phyloP scores from a whole-genome alignment of 1,284 basidiomycete species.

The Moesziomyces parantarcticus region DNA sequence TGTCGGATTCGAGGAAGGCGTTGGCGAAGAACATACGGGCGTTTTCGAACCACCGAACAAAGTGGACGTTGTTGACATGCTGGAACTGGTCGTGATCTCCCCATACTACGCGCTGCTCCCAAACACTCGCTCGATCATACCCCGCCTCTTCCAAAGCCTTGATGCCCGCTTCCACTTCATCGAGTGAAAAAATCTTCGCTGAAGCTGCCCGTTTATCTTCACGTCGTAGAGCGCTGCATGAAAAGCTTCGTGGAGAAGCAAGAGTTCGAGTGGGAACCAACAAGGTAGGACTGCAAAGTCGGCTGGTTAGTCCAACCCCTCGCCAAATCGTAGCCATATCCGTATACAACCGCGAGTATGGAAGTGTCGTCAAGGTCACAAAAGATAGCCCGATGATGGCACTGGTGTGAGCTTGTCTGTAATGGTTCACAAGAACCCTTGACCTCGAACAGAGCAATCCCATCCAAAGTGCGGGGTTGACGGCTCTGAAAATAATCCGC shows the following conservation, averaged over 20 bases:
- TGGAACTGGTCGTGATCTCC: constrained; percentile 58
- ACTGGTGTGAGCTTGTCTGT: no score
- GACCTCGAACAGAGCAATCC: no score
- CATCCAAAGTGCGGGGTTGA: no score
- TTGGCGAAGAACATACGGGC: constrained; percentile 53
- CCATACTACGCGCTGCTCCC: constrained; percentile 54
- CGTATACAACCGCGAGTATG: no score
- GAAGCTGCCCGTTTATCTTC: constrained; percentile 19
- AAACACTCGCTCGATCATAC: constrained; percentile 22
- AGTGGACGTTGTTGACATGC: constrained; percentile 64
- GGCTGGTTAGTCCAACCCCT: no score
- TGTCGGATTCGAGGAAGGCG: neutral
- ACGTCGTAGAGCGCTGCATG: neutral
- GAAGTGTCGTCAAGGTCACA: no score
- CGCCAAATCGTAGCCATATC: no score
- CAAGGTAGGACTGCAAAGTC: no score
- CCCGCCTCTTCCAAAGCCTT: constrained; percentile 6
- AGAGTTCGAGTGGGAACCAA: no score
- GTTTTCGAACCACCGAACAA: constrained; percentile 59
- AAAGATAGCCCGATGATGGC: no score
- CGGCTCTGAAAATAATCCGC: no score
- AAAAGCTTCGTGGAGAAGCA: neutral
- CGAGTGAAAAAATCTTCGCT: constrained; percentile 4
- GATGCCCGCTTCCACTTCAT: constrained; percentile 15
- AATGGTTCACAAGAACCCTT: no score